Evolutionary conservation across 306 rosid genomes (phyloP).

Genomic region (Urtica urens): DNA sequence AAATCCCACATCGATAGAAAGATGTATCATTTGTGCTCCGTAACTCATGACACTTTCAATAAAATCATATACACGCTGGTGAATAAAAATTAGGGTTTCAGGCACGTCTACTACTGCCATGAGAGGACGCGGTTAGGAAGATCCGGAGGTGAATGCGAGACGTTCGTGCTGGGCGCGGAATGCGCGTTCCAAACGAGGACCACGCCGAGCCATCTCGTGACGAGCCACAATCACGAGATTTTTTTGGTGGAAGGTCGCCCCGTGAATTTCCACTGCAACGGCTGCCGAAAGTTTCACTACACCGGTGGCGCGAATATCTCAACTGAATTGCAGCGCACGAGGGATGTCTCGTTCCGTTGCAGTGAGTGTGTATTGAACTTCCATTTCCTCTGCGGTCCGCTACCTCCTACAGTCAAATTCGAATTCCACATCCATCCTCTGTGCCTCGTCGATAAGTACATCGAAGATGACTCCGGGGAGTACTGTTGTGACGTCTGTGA

Average conservation of each 20-base stretch:
- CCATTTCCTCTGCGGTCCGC: conserved; percentile 6
- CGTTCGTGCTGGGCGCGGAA: too few relatives aligned
- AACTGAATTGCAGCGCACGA: neutral
- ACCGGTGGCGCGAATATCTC: neutral
- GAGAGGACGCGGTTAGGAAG: too few relatives aligned
- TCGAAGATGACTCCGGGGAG: neutral
- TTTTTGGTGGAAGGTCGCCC: neutral
- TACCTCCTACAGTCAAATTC: conserved; percentile 1
- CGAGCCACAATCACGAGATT: neutral
- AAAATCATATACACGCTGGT: too few relatives aligned
- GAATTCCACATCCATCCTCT: neutral
- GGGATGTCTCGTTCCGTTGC: neutral
- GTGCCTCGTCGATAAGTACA: neutral
- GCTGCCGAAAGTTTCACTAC: neutral
- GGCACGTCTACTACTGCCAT: too few relatives aligned
- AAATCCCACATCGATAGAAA: too few relatives aligned
- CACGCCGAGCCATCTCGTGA: too few relatives aligned
- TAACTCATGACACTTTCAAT: too few relatives aligned
- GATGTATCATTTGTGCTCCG: too few relatives aligned
- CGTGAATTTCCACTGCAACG: neutral
- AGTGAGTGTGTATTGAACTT: neutral
- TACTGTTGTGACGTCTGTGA: conserved; percentile 1
- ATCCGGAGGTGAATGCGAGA: too few relatives aligned
- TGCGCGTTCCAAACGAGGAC: too few relatives aligned
- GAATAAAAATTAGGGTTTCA: too few relatives aligned